Base-by-base conservation (phyloP, 768 basidiomycete species). In the Suillus subalutaceus region DNA sequence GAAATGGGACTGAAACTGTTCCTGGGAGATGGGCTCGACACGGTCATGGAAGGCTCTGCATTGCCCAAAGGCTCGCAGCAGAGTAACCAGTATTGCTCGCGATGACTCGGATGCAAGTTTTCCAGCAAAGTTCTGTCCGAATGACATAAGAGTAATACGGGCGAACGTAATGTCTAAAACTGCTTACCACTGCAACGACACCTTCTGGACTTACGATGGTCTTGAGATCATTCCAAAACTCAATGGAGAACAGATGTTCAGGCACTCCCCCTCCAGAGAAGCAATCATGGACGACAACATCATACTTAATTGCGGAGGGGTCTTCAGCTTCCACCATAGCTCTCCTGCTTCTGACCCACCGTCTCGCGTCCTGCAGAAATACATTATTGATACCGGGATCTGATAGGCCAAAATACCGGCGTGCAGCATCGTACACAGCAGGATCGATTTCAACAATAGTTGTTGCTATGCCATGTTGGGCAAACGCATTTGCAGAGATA, bases 211-310 rank as follows among this genome's bases (percentile, higher is more conserved):
- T 82, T 77, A 97, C 84, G 23, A 89, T 74, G 2, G 75, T 71
- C 70, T 86, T 89, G 62, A 97, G 73, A 63, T 89, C 88, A 30
- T 81, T 69, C 93, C 94, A 97, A 73, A 96, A 96, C 70, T 96
- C 90, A 38, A 85, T 48, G 0, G 95, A 93, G 78, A 91, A 98
- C 62, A 98, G 79, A 72, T 94, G 90, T 44, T 88, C 81, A 0
- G 97, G 95, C 3, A 98, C 89, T n/a, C 87, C 88, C 4, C 97
- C 97, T 10, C 96, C 97, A 10, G 95, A 94, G 75, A 97, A 98
- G 72, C 93, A 93, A 71, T 97, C 96, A 70, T 98, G 97, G 0
- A 97, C 81, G 48, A 95, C 86, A 67, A 90, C 82, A 69, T 93
- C 90, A 72, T 86, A 94, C 9, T 62, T 63, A 10, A 69, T 40